Evolutionary conservation across 768 basidiomycete species (phyloP), one percentile per base, ranked within the genome.

Genomic region (Lentinula lateritia): DNA sequence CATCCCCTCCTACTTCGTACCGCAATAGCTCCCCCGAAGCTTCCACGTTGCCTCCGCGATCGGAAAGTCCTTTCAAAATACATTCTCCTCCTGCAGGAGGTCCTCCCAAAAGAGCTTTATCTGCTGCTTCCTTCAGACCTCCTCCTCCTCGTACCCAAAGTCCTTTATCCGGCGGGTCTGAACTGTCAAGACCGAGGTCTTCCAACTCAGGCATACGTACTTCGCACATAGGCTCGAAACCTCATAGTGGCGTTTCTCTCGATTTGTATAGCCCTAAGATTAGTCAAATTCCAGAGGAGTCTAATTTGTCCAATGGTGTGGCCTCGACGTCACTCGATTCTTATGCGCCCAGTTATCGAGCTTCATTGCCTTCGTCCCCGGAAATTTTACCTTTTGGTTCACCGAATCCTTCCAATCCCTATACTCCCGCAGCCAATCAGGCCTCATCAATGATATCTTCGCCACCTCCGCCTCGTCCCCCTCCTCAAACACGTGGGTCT

Each of bases 61-160:
- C 45, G 35, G 46, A 48, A 48, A 23, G 20, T 20, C 23, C n/a
- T n/a, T 20, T 23, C 15, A 43, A 32, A 28, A 46, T 35, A 5
- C 5, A 12, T 20, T 45, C 56, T 15, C 42, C 56, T 43, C 43
- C 58, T n/a, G 16, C 45, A 16, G 38, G 32, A 34, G 58, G 58
- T 50, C 58, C 58, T 15, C 58, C 58, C 9, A 59, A 59, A 28
- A 46, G 58, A 18, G 48, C 58, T 23, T 59, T 46, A 32, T 59
- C 58, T n/a, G 58, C 58, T 13, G 58, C 58, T 23, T 32, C 58
- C 23, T 48, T 50, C 8, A 41, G 58, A 56, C 20, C 39, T 43
- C 55, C 55, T 16, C 55, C 55, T 48, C 36, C 34, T 50, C 58
- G 58, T 45, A 59, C 45, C 16, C 46, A 46, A 28, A 59, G 58